Evolutionary conservation across 108 stramenopile species (phyloP).

Genomic region (Nannochloropsis granulata): DNA sequence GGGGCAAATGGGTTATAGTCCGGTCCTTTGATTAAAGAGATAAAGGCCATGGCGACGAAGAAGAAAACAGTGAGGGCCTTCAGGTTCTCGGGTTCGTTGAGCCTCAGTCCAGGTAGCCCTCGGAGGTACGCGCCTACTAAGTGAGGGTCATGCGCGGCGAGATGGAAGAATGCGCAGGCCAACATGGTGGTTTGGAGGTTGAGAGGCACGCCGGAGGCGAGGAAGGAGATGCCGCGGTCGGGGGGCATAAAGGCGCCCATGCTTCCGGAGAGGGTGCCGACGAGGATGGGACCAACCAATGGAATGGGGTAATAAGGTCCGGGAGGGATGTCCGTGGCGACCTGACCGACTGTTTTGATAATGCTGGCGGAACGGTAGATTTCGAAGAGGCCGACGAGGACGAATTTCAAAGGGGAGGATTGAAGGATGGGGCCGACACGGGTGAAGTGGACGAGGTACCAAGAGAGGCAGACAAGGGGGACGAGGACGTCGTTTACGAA

Average conservation of each 20-base stretch:
- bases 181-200: slow-evolving; percentile 26
- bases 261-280: slow-evolving; percentile 29
- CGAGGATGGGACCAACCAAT: slow-evolving; percentile 27
- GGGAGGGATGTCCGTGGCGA: background rate
- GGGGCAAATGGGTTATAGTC: slow-evolving; percentile 26
- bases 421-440: slow-evolving; percentile 4
- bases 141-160: slow-evolving; percentile 25
- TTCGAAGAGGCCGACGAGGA: slow-evolving; percentile 12
- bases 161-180: slow-evolving; percentile 24
- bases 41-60: slow-evolving; percentile 8
- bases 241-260: slow-evolving; percentile 36
- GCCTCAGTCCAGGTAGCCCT: background rate
- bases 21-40: slow-evolving; percentile 7
- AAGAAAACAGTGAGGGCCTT: slow-evolving; percentile 4
- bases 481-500: slow-evolving; percentile 31
- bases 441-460: slow-evolving; percentile 19
- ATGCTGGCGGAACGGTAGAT: slow-evolving; percentile 28
- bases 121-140: slow-evolving; percentile 10
- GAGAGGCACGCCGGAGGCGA: slow-evolving; percentile 25
- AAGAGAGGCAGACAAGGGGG: slow-evolving; percentile 14
- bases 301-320: slow-evolving; percentile 38
- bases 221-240: slow-evolving; percentile 25
- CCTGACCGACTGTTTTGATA: slow-evolving; percentile 12
- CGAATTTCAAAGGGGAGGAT: slow-evolving; percentile 17
- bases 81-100: background rate